These are phyloP conservation scores for Colletotrichum liriopes DNA, from an alignment of 2,329 filamentous ascomycete species.

Conservation along the genomic window DNA sequence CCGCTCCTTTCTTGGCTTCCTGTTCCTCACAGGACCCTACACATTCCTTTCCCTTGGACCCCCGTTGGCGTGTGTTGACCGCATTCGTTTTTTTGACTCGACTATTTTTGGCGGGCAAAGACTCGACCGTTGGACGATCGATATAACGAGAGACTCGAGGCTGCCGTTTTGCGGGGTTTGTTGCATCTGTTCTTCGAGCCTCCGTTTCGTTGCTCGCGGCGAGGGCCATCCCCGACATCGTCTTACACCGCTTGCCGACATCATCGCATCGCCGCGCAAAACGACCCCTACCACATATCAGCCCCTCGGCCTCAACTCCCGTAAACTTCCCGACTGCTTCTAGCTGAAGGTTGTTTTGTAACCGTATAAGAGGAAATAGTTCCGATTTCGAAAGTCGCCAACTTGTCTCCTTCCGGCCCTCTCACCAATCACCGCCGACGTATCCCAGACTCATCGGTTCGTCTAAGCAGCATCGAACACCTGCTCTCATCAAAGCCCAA, in stretches of 20 bases:
- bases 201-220: slow-evolving; percentile 1
- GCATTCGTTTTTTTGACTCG: slow-evolving; percentile 42
- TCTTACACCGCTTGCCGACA: slow-evolving; percentile 29
- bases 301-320: background rate
- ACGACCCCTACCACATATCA: background rate
- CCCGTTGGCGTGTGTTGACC: slow-evolving; percentile 43
- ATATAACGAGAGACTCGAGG: background rate
- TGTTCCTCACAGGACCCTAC: slow-evolving; percentile 22
- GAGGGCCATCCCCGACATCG: slow-evolving; percentile 25
- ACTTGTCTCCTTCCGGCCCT: background rate
- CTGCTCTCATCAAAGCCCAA: background rate
- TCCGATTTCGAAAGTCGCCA: background rate
- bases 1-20: slow-evolving; percentile 39
- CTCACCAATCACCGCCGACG: background rate
- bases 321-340: slow-evolving; percentile 8
- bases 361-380: slow-evolving; percentile 15
- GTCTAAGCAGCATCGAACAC: background rate
- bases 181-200: slow-evolving; percentile 13
- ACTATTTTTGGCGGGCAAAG: slow-evolving; percentile 7
- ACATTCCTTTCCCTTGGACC: slow-evolving; percentile 39
- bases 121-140: slow-evolving; percentile 22
- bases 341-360: background rate
- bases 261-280: slow-evolving; percentile 18
- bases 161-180: slow-evolving; percentile 6
- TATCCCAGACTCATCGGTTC: background rate